Evolutionary conservation across 495 filamentous ascomycete genomes (phyloP), one percentile per base, ranked within the genome.

Genomic region (Geopyxis carbonaria): DNA sequence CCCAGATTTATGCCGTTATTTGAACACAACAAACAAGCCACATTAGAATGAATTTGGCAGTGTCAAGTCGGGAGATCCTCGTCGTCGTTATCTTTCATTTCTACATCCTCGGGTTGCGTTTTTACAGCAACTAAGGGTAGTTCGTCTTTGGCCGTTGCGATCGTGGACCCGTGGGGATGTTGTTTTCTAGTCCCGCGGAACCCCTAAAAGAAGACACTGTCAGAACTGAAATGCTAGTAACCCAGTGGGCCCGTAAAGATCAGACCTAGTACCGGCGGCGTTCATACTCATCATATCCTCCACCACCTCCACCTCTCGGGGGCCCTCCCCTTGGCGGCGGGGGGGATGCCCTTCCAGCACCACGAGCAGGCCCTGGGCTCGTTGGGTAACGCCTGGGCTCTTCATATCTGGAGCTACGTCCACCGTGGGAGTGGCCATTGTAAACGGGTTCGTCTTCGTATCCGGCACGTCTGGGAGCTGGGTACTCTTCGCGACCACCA

Each of bases 261-360:
- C 36, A 39, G 36, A 39, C 36, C 35, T 44, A 56, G 32, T 51
- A 51, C 44, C 52, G 52, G 50, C 52, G 52, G 36, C 47, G 47
- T 31, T 50, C 45, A 41, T 55, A 56, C 27, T 56, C 51, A 47
- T 56, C 43, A 43, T 56, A 50, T 19, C 44, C 40, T 24, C 38
- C 51, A 47, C 55, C 43, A 43, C 55, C 46, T 19, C 44, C 40
- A 21, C 38, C 29, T 32, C 47, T 44, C 22, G 47, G 47, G 39
- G 47, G 41, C 14, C 31, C 44, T 13, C 52, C 44, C 50, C 46
- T 45, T 42, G 51, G 44, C 41, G 52, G 52, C 33, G 27, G 34
- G 32, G 35, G 31, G 31, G 41, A 25, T n/a, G n/a, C n/a, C 33
- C 41, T 44, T 34, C 23, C 31, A 44, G 22, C 41, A 18, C 34